Conservation (phyloP, 306 rosid genomes). For the Bauhinia variegata region DNA sequence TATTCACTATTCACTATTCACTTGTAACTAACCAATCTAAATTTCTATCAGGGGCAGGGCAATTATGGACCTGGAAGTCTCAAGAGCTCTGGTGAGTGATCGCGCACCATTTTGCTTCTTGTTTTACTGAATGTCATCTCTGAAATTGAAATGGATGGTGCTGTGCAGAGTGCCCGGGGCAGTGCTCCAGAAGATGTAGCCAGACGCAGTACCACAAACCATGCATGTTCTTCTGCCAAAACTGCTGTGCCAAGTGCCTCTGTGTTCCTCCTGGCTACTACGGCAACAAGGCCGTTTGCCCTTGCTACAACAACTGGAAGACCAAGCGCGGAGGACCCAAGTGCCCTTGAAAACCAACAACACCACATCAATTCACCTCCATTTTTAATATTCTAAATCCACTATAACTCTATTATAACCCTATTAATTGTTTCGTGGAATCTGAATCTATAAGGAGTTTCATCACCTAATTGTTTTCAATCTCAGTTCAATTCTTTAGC, state of each 20-base stretch:
- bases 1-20: no score
- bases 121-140: slow-evolving; percentile 12
- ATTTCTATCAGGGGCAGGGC: slow-evolving; percentile 47
- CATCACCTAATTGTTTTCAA: no score
- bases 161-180: slow-evolving; percentile 52
- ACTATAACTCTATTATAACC: no score
- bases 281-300: no score
- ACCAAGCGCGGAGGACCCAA: slow-evolving; percentile 69
- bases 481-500: neutral
- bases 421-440: no score
- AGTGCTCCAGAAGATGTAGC: slow-evolving; percentile 50
- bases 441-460: no score
- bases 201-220: slow-evolving; percentile 56
- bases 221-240: slow-evolving; percentile 65
- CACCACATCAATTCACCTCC: no score
- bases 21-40: neutral
- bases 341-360: no score
- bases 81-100: slow-evolving; percentile 48
- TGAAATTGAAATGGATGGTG: neutral
- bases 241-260: slow-evolving; percentile 52
- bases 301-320: slow-evolving; percentile 78
- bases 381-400: no score
- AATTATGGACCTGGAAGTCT: slow-evolving; percentile 58
- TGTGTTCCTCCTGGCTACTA: slow-evolving; percentile 66
- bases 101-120: no score